Evolutionary conservation across 2,329 filamentous ascomycete genomes (phyloP).

Genomic region (Karstenula rhodostoma): DNA sequence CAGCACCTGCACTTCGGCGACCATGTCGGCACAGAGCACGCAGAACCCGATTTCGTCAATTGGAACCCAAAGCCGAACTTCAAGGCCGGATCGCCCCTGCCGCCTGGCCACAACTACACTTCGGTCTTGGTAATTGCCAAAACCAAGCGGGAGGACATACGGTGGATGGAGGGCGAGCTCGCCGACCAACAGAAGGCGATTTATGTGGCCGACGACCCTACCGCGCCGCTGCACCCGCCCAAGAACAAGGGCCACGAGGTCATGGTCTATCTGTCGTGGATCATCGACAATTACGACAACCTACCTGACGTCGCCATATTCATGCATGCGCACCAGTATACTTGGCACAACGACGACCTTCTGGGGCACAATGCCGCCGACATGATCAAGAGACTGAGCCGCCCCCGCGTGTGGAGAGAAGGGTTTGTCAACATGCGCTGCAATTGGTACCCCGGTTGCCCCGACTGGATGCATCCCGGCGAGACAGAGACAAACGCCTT

Average conservation of each 20-base stretch:
- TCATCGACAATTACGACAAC: slow-evolving; percentile 68
- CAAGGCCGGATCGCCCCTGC: slow-evolving; percentile 42
- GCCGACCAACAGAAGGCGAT: slow-evolving; percentile 56
- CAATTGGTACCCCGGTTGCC: slow-evolving; percentile 64
- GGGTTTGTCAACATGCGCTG: slow-evolving; percentile 66
- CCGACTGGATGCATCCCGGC: slow-evolving; percentile 62
- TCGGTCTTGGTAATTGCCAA: slow-evolving; percentile 64
- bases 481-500: slow-evolving; percentile 45
- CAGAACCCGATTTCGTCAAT: slow-evolving; percentile 44
- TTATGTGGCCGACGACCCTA: slow-evolving; percentile 63
- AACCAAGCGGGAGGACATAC: slow-evolving; percentile 59
- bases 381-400: slow-evolving; percentile 57
- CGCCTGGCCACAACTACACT: slow-evolving; percentile 60
- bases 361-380: slow-evolving; percentile 54
- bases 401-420: slow-evolving; percentile 56
- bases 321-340: slow-evolving; percentile 66
- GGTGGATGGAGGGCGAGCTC: slow-evolving; percentile 64
- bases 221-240: slow-evolving; percentile 58
- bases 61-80: slow-evolving; percentile 50
- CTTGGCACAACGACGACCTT: slow-evolving; percentile 67
- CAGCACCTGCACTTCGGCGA: slow-evolving; percentile 53
- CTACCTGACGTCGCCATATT: slow-evolving; percentile 68
- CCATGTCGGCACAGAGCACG: slow-evolving; percentile 20
- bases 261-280: slow-evolving; percentile 68
- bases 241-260: slow-evolving; percentile 70